Evolutionary conservation across 768 basidiomycete species (phyloP).

Genomic region (Sistotremastrum suecicum): DNA sequence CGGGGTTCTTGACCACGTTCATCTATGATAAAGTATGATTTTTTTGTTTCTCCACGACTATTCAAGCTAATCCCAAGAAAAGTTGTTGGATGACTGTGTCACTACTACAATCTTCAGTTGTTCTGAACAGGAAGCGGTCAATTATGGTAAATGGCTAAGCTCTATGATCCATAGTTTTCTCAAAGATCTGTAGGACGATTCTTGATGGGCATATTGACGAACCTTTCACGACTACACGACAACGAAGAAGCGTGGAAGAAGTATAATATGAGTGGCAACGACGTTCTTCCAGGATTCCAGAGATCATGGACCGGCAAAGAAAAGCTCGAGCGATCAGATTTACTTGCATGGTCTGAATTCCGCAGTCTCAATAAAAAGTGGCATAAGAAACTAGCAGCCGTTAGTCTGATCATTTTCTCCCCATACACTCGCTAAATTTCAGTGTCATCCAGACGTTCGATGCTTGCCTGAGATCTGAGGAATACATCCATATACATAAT

Average conservation of each 20-base stretch:
- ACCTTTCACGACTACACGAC: constrained; percentile 67
- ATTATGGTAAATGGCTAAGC: constrained; percentile 51
- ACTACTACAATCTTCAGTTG: constrained; percentile 81
- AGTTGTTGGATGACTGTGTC: constrained; percentile 80
- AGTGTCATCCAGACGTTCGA: constrained; percentile 46
- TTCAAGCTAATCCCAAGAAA: neutral
- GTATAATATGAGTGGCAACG: constrained; percentile 47
- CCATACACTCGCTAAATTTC: neutral
- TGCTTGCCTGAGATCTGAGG: constrained; percentile 71
- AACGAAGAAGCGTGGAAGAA: constrained; percentile 62
- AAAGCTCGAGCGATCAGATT: constrained; percentile 29
- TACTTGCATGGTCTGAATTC: constrained; percentile 60
- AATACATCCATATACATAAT: constrained; percentile 97
- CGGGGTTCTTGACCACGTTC: constrained; percentile 73
- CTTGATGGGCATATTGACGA: constrained; percentile 60
- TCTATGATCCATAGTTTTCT: neutral
- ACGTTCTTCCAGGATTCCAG: constrained; percentile 59
- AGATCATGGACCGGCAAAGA: constrained; percentile 33
- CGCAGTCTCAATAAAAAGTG: constrained; percentile 66
- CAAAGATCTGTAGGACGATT: constrained; percentile 54
- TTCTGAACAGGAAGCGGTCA: constrained; percentile 91
- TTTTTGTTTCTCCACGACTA: neutral
- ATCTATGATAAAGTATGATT: constrained; percentile 64
- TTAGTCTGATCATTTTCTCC: constrained; percentile 19
- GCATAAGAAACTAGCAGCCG: constrained; percentile 64